phyloP scores from a whole-genome alignment of 2,329 filamentous ascomycete genomes.

The Neonectria sp. region DNA sequence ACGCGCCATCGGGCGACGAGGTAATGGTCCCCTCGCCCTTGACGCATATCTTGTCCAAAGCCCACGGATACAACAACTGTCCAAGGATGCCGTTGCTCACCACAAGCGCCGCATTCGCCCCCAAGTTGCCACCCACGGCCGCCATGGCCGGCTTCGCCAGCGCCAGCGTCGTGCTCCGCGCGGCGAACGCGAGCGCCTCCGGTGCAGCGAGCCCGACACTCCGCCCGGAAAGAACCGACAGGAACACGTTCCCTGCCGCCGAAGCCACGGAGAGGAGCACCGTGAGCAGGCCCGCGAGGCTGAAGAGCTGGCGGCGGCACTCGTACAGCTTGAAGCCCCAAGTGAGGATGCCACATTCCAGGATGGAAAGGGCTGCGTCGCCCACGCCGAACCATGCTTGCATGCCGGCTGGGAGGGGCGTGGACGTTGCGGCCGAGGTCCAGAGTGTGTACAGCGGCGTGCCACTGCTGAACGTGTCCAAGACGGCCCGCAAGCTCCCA shows the following conservation, averaged over 20 bases:
- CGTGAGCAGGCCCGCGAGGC: conserved; percentile 57
- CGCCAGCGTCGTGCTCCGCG: conserved; percentile 66
- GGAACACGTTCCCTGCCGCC: conserved; percentile 60
- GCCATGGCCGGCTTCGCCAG: conserved; percentile 64
- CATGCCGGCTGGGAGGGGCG: conserved; percentile 32
- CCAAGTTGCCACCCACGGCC: conserved; percentile 61
- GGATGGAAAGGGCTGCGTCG: conserved; percentile 63
- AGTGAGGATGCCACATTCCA: conserved; percentile 66
- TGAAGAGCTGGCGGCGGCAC: conserved; percentile 63
- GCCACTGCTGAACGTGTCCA: conserved; percentile 53
- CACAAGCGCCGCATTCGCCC: conserved; percentile 65
- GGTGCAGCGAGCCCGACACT: conserved; percentile 54
- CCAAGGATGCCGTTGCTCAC: conserved; percentile 66
- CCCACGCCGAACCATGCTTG: conserved; percentile 61
- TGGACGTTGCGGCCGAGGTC: conserved; percentile 41
- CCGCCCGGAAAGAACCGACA: conserved; percentile 56
- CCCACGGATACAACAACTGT: conserved; percentile 57
- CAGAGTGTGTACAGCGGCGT: conserved; percentile 55
- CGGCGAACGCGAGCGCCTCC: conserved; percentile 62
- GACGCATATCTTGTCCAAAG: conserved; percentile 50
- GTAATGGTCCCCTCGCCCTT: conserved; percentile 11
- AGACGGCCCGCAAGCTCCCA: conserved; percentile 49
- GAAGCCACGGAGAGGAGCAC: conserved; percentile 54
- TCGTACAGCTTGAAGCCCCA: conserved; percentile 70
- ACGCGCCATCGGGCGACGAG: neutral